Base-by-base conservation (phyloP, 163 green algal genomes). In the Chlorella variabilis region DNA sequence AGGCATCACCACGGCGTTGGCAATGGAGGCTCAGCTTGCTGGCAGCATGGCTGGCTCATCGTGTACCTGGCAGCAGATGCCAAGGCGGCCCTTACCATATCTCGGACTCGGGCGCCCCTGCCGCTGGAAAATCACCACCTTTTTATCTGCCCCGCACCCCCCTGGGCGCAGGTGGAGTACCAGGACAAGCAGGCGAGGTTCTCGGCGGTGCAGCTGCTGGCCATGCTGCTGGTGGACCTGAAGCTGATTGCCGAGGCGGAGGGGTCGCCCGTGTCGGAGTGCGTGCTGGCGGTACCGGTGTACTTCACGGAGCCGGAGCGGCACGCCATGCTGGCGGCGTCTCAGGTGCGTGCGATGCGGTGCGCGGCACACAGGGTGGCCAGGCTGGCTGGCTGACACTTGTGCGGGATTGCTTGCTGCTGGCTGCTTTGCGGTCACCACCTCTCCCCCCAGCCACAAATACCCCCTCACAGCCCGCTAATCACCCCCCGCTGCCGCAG, bases 261-360 rank as follows among this genome's bases (percentile, higher is more conserved):
- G 48, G 93, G 95, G 27, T 69, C 75, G 36, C 86, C 91, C 25
- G 88, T 99, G 21, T 96, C 91, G 20, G 97, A 99, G 77, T 97
- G 91, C 82, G 95, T 98, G 29, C 84, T 99, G 42, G 87, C 91
- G 17, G 92, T 99, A 67, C 97, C 97, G 8, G 87, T 90, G 15
- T 99, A 95, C 87, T 98, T 92, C 86, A 95, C 91, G 38, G 93
- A 98, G 87, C 74, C 85, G 61, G 94, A 98, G 90, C 90, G 96
- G 0, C 89, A 94, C 69, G 92, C 93, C 38, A 94, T 98, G 90
- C 89, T 99, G 39, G 91, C 93, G 51, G 89, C 92, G 38, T 84
- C 93, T 3, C 75, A 80, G 73, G 73, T 80, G 51, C 48, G 71
- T 63, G 54, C 20, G 27, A 34, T 65, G 27, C 1, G 33, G 67